These are phyloP conservation scores for Nitzschia palea DNA, from an alignment of 108 stramenopile genomes.

Conservation along the genomic window DNA sequence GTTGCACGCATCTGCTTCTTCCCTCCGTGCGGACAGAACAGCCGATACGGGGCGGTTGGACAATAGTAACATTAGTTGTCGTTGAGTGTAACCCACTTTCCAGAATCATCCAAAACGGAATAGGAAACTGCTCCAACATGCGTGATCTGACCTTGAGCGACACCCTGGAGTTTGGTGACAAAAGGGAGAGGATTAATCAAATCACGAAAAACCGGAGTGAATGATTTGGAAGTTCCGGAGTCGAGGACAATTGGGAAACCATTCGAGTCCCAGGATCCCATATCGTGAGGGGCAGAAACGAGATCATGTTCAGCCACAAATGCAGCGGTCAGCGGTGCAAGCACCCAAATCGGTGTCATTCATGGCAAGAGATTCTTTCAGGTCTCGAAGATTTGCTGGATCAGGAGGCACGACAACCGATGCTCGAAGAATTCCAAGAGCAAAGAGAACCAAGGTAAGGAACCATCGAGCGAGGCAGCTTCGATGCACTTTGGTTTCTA, in stretches of 20 bases:
- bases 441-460: not conserved
- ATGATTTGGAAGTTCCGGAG: not conserved
- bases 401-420: not conserved
- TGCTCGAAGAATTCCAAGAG: not conserved
- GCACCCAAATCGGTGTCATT: not conserved
- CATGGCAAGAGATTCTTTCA: no score
- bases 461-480: not conserved
- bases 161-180: not conserved
- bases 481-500: not conserved
- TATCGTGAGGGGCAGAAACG: not conserved
- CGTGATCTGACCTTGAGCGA: not conserved
- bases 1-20: no score
- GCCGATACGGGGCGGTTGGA: no score
- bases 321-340: not conserved
- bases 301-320: not conserved
- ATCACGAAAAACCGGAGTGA: not conserved
- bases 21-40: no score
- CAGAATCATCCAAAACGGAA: not conserved
- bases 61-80: no score
- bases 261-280: not conserved
- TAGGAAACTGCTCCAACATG: not conserved
- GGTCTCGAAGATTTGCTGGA: no score
- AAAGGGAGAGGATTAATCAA: not conserved
- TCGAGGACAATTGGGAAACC: not conserved
- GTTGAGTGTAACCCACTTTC: not conserved